Evolutionary conservation across 2,329 filamentous ascomycete species (phyloP).

Genomic region (Clonostachys solani): DNA sequence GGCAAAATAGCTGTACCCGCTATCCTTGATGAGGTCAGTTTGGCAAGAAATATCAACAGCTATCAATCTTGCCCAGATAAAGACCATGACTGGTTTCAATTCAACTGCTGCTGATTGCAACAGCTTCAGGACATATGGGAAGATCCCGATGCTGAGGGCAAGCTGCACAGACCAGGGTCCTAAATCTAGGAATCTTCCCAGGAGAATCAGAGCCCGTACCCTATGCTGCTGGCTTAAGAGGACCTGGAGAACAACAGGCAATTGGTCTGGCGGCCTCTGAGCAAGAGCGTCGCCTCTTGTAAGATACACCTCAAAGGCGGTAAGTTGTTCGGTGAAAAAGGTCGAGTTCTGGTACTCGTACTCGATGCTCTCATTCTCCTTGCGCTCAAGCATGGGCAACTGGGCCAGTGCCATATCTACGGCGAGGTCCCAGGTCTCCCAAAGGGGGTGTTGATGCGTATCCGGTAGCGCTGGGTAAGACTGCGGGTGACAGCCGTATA

Average conservation of each 20-base stretch:
- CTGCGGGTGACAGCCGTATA: slow-evolving; percentile 92
- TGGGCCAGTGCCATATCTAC: slow-evolving; percentile 93
- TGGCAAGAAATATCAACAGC: slow-evolving; percentile 95
- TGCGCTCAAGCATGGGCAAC: slow-evolving; percentile 78
- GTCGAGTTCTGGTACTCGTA: slow-evolving; percentile 93
- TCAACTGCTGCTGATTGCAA: slow-evolving; percentile 92
- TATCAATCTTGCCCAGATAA: slow-evolving; percentile 95
- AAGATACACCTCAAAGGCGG: slow-evolving; percentile 94
- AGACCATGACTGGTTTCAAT: slow-evolving; percentile 97
- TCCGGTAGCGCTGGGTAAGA: slow-evolving; percentile 90
- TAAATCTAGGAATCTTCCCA: slow-evolving; percentile 90
- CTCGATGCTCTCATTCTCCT: slow-evolving; percentile 65
- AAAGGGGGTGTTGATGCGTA: slow-evolving; percentile 90
- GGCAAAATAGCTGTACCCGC: slow-evolving; percentile 95
- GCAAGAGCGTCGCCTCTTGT: slow-evolving; percentile 74
- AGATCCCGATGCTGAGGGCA: slow-evolving; percentile 95
- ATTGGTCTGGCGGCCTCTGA: slow-evolving; percentile 85
- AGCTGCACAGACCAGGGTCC: slow-evolving; percentile 99
- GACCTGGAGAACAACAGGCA: slow-evolving; percentile 94
- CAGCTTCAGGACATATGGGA: slow-evolving; percentile 96
- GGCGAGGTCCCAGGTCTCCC: slow-evolving; percentile 96
- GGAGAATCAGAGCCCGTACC: slow-evolving; percentile 81
- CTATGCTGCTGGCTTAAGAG: slow-evolving; percentile 93
- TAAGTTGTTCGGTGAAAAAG: slow-evolving; percentile 96
- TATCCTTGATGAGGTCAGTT: slow-evolving; percentile 90